Evolutionary conservation across 2,329 filamentous ascomycete genomes (phyloP), one percentile per base, ranked within the genome.

Genomic region (Arthroderma sp.): DNA sequence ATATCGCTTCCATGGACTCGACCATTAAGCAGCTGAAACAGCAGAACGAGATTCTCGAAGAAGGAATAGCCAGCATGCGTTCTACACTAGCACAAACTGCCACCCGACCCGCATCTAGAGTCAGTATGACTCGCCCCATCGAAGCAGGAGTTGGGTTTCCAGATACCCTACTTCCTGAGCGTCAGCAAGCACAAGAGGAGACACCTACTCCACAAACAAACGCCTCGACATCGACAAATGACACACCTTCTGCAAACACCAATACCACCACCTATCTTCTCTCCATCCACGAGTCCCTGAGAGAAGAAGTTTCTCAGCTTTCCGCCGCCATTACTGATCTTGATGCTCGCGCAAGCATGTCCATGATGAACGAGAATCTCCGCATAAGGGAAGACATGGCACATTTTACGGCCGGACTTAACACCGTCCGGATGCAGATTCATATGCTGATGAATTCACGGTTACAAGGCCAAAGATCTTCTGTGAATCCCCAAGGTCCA

Each of bases 351-450:
- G 71, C 74, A 33, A 77, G 68, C 57, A 77, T 80, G 74, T 71
- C 75, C 47, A 71, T 77, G 36, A 70, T 80, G 62, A 80, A 78
- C 52, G 77, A 80, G 56, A 76, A 70, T 39, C 66, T 79, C 30
- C 73, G 76, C 3, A 68, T 73, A 41, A 75, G 77, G 48, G 77
- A 80, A 51, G 76, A 80, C 48, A 72, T 80, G 62, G 68, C 75
- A 7, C 76, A 78, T 53, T 71, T 74, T 5, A 77, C 74, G 48
- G 75, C 75, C 3, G 75, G 74, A 34, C 68, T 80, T 38, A 74
- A 70, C 51, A 71, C 68, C 10, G 68, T 79, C 49, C 69, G 73
- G 44, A 70, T 78, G 64, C 77, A 80, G 53, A 65, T 80, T 22
- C 75, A 78, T 43, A 80, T 77, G 77, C 66, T 80, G 8, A 72